Evolutionary conservation across 2,329 filamentous ascomycete genomes (phyloP), one percentile per base, ranked within the genome.

Genomic region (Pyrenochaeta sp.): DNA sequence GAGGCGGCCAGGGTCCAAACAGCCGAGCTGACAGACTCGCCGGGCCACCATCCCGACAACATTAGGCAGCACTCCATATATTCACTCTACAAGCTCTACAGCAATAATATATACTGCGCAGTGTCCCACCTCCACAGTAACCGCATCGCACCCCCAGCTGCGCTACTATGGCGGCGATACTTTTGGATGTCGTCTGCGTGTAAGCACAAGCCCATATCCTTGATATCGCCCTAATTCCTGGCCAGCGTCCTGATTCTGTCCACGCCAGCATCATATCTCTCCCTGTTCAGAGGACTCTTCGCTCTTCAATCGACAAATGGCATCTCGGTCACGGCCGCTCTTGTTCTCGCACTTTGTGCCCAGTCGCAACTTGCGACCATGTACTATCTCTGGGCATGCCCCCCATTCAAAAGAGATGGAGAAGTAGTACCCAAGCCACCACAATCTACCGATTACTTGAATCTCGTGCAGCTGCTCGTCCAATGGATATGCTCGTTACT

Each of bases 331-430:
- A 30, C 24, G 7, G 35, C 35, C 23, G 18, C 26, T 26, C 24
- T 38, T 9, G 18, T 38, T 8, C 35, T 38, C 17, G 35, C 35
- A n/a, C 36, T 41, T 11, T 41, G 38, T 17, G 29, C 38, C 22
- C 38, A 41, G 23, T 27, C 38, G 21, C 38, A 41, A 35, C 13
- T 41, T 18, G 38, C 23, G 21, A 35, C 29, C 11, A 41, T 41
- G 8, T 41, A 41, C 17, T 41, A 41, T 24, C 38, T 41, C 14
- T 41, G 29, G 29, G 38, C 29, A 27, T 41, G 38, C 24, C 29
- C 21, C 21, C 38, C 38, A 28, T 41, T 35, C 38, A 41, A 41
- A 30, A 13, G 29, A 41, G 13, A 35, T 14, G 38, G 38, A 21
- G 11, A 35, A 8, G 38, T 41, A 11, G 38, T 41, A 27, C 38